Conservation (phyloP, 169 alveolate genomes). For the Eimeria praecox region DNA sequence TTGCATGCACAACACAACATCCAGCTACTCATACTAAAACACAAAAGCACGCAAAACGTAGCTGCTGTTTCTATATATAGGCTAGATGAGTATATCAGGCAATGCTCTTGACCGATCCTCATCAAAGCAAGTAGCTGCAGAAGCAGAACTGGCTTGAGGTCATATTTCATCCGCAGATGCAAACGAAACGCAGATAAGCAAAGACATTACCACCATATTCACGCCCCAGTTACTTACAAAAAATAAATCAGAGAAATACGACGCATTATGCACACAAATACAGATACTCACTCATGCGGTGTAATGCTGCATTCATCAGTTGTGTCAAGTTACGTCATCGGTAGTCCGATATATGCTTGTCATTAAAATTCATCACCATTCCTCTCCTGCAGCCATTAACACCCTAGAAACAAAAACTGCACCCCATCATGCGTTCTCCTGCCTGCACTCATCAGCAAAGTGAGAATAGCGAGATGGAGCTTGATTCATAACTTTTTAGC, state of each 20-base stretch:
- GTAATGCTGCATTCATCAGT: slow-evolving; percentile 35
- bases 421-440: slow-evolving; percentile 64
- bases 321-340: slow-evolving; percentile 14
- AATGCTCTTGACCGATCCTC: slow-evolving; percentile 14
- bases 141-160: slow-evolving; percentile 70
- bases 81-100: not conserved
- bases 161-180: not conserved
- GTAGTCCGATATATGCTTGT: slow-evolving; percentile 56
- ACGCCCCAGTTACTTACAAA: not conserved
- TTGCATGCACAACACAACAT: not conserved
- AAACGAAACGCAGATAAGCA: not conserved
- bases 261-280: not conserved
- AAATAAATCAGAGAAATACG: not conserved
- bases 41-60: not conserved
- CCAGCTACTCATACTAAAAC: not conserved
- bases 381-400: slow-evolving; percentile 4
- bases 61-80: not conserved
- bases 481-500: not conserved
- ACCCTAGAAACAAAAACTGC: not conserved
- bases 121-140: slow-evolving; percentile 69
- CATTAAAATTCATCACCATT: slow-evolving; percentile 8
- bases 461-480: slow-evolving; percentile 61
- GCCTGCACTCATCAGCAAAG: slow-evolving; percentile 37
- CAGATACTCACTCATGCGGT: not conserved
- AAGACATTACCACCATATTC: not conserved